Conservation (phyloP, 257 asterid genomes). For the Capsicum baccatum region DNA sequence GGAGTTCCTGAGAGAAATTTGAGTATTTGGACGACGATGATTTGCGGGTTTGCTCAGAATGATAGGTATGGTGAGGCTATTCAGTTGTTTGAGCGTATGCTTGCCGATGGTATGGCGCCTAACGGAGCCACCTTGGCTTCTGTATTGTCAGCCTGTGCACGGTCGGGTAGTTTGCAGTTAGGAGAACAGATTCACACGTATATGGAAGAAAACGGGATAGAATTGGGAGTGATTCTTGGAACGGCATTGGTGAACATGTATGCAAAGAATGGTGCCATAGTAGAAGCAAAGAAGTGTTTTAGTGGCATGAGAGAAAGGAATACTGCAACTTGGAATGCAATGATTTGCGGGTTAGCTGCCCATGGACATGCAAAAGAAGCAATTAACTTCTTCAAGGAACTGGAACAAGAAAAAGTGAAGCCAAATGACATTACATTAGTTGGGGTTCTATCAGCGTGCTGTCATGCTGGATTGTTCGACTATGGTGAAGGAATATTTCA, state of each 20-base stretch:
- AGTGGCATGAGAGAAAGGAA: slow-evolving; percentile 57
- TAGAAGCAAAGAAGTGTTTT: slow-evolving; percentile 61
- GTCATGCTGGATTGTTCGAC: slow-evolving; percentile 76
- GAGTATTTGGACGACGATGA: slow-evolving; percentile 82
- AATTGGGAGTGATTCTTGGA: slow-evolving; percentile 73
- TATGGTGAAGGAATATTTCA: slow-evolving; percentile 59
- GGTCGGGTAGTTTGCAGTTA: slow-evolving; percentile 68
- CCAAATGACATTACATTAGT: slow-evolving; percentile 74
- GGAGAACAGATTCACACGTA: slow-evolving; percentile 69
- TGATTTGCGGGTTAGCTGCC: slow-evolving; percentile 78
- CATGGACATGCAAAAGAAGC: slow-evolving; percentile 85
- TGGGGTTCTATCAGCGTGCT: slow-evolving; percentile 84
- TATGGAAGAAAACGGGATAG: slow-evolving; percentile 55
- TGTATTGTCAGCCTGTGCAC: slow-evolving; percentile 84
- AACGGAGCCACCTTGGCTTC: slow-evolving; percentile 65
- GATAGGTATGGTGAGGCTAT: slow-evolving; percentile 54
- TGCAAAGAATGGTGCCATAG: slow-evolving; percentile 73
- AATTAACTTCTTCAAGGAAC: slow-evolving; percentile 47
- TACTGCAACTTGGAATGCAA: slow-evolving; percentile 81
- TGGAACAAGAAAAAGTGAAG: slow-evolving; percentile 50
- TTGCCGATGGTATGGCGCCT: slow-evolving; percentile 59
- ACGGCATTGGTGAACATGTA: slow-evolving; percentile 92
- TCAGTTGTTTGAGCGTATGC: slow-evolving; percentile 59
- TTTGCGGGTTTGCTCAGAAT: slow-evolving; percentile 84
- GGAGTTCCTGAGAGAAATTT: slow-evolving; percentile 50